phyloP scores from a whole-genome alignment of 768 basidiomycete genomes.

The Pulveroboletus ravenelii region DNA sequence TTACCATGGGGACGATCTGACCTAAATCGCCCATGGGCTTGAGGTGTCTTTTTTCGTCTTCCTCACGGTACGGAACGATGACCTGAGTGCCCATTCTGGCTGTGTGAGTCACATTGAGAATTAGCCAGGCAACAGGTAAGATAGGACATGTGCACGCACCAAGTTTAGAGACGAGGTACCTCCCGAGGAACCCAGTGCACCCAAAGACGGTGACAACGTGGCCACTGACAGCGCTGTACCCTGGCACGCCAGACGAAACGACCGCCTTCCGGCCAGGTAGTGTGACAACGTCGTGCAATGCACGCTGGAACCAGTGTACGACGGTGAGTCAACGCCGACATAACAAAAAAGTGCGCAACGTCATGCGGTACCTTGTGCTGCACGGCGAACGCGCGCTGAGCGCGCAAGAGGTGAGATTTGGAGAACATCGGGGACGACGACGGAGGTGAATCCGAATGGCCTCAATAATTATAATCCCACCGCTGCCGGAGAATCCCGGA shows the following conservation, averaged over 20 bases:
- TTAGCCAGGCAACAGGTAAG: background rate
- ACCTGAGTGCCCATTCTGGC: conserved; percentile 92
- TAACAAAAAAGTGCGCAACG: background rate
- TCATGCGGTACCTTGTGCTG: conserved; percentile 41
- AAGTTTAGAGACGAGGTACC: conserved; percentile 91
- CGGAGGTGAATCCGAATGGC: conserved; percentile 4
- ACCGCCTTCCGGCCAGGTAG: conserved; percentile 60
- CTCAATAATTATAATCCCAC: conserved; percentile 1
- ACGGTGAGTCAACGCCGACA: conserved; percentile 1
- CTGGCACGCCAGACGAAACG: conserved; percentile 72
- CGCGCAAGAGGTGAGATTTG: conserved; percentile 44
- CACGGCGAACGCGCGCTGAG: conserved; percentile 45
- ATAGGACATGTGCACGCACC: conserved; percentile 43
- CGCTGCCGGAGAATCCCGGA: conserved; percentile 25
- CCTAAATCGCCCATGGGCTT: conserved; percentile 96
- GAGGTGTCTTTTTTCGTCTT: conserved; percentile 85
- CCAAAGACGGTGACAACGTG: conserved; percentile 97
- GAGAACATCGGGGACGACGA: conserved; percentile 37
- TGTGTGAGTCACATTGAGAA: conserved; percentile 33
- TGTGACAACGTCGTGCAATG: conserved; percentile 66
- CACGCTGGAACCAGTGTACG: conserved; percentile 55
- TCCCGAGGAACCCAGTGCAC: conserved; percentile 89
- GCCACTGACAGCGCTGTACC: conserved; percentile 83
- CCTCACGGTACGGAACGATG: conserved; percentile 90
- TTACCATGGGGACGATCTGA: conserved; percentile 90